Percentiles rank a stretch among this genome's conserved stretches.
Conservation (phyloP, 2,329 filamentous ascomycete species). For the Aspergillus felis region DNA sequence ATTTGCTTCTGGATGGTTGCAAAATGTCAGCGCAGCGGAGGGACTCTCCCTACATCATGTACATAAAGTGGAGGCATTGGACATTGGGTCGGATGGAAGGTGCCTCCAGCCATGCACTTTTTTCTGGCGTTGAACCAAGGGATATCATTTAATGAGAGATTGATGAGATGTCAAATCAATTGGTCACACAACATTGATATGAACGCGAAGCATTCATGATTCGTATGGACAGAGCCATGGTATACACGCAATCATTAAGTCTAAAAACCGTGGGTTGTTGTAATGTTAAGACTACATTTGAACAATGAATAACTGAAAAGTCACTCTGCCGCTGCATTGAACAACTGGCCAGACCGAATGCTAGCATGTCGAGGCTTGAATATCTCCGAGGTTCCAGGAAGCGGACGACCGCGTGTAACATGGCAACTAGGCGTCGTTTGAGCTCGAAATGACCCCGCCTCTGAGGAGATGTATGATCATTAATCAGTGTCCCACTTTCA, state of each 20-base stretch:
- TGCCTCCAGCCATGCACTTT: constrained; percentile 9
- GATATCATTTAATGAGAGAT: constrained; percentile 18
- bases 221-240: not conserved
- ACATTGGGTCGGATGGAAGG: constrained; percentile 2
- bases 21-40: constrained; percentile 1
- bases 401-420: not conserved
- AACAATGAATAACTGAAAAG: not conserved
- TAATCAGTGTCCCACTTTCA: not conserved
- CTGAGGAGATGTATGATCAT: not conserved
- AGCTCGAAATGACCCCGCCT: not conserved
- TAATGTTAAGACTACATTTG: not conserved
- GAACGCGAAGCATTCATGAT: not conserved
- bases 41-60: constrained; percentile 11
- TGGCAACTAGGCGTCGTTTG: not conserved
- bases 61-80: constrained; percentile 13
- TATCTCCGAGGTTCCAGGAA: not conserved
- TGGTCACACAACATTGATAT: constrained; percentile 5
- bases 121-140: constrained; percentile 13
- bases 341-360: not conserved
- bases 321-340: not conserved
- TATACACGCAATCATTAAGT: not conserved
- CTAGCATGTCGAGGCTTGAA: not conserved
- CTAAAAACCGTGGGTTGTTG: not conserved
- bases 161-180: constrained; percentile 10
- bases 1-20: constrained; percentile 1